phyloP scores from a whole-genome alignment of 257 asterid species.

The Jacaranda copaia region DNA sequence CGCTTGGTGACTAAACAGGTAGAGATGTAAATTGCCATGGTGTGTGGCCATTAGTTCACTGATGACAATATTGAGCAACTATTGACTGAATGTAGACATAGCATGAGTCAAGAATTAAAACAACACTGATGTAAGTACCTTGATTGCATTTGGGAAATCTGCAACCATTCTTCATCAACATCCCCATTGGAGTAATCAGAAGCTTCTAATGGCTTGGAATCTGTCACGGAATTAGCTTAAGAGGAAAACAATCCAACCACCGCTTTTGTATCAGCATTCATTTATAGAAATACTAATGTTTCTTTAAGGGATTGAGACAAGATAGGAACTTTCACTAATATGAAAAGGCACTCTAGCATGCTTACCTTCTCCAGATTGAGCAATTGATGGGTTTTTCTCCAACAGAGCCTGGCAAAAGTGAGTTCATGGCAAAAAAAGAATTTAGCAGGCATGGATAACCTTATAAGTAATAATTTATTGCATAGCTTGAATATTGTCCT shows the following conservation, averaged over 20 bases:
- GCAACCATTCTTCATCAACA: constrained; percentile 77
- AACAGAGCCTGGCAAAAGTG: constrained; percentile 69
- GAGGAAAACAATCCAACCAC: constrained; percentile 30
- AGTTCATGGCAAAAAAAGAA: constrained; percentile 7
- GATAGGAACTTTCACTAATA: constrained; percentile 27
- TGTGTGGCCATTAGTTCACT: background rate
- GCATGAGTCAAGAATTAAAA: background rate
- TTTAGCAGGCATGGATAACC: constrained; percentile 17
- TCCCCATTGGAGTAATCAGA: constrained; percentile 54
- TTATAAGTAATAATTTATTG: constrained; percentile 8
- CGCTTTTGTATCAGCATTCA: constrained; percentile 24
- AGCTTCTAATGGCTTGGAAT: constrained; percentile 49
- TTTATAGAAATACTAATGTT: background rate
- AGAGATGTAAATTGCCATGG: background rate
- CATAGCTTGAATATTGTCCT: background rate
- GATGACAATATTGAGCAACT: constrained; percentile 24
- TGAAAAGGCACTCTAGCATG: background rate
- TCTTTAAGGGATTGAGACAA: background rate
- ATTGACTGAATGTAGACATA: constrained; percentile 6
- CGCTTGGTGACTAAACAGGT: background rate
- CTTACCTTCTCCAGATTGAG: constrained; percentile 68
- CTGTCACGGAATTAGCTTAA: constrained; percentile 48
- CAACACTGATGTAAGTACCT: constrained; percentile 52
- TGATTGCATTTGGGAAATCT: constrained; percentile 75
- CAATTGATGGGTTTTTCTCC: constrained; percentile 75